Base-by-base conservation (phyloP, 2,329 filamentous ascomycete species). In the Epichloe bromicola region DNA sequence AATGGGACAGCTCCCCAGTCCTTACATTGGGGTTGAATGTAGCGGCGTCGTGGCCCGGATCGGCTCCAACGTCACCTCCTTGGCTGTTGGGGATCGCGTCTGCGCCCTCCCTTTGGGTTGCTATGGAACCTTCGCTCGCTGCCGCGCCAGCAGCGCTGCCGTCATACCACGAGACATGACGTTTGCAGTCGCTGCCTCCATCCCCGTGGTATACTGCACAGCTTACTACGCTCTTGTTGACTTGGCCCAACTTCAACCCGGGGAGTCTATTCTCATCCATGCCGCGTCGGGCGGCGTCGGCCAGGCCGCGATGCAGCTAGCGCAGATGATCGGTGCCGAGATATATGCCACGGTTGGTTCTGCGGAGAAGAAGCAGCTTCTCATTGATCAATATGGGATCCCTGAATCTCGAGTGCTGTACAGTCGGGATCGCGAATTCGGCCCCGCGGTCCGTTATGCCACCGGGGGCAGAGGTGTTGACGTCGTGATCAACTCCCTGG, bases 391-490 rank as follows among this genome's bases (percentile, higher is more conserved):
- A 10, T 73, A 67, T 48, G 63, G 62, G 2, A 63, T 76, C 4
- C 60, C 66, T 0, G 59, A 64, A 3, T 59, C 63, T 40, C 60
- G 51, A 34, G 60, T 65, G 30, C 63, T 65, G 46, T 61, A 58
- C 46, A 60, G 56, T 37, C 52, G 60, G 34, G 58, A 61, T 34
- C 39, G 53, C 4, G 54, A 53, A 15, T 65, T 66, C 23, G 55
- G 1, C 45, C 51, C 2, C 46, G 52, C 26, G 6, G 55, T n/a
- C 38, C 51, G 30, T 48, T 57, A 20, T 26, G 57, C 55, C 2
- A 70, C 67, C 0, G 51, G 53, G 1, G 76, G 75, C 12, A 64
- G 59, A 3, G 86, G 86, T 11, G 83, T 83, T 1, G 85, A 90
- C 65, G 80, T 81, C 0, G 83, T 85, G 14, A 82, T 90, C 58